Evolutionary conservation across 768 basidiomycete genomes (phyloP).

Genomic region (Ephemerocybe angulata): DNA sequence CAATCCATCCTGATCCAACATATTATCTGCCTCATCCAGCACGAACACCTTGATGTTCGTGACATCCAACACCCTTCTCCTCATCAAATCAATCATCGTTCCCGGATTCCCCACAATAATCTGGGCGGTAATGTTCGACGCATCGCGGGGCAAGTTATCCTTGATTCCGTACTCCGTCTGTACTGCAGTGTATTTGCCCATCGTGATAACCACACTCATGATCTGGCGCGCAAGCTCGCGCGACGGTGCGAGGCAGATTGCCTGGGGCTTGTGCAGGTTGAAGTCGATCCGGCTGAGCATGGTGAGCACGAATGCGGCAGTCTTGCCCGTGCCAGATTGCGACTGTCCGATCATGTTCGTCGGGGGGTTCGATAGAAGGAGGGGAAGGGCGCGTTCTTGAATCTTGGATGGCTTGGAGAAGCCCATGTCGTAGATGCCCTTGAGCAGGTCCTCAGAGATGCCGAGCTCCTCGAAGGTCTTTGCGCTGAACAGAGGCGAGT

Average conservation of each 20-base stretch:
- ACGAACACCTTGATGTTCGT: constrained; percentile 87
- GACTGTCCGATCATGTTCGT: constrained; percentile 99
- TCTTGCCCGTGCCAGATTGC: constrained; percentile 98
- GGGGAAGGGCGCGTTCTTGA: constrained; percentile 92
- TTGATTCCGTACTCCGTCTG: constrained; percentile 96
- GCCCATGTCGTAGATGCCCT: constrained; percentile 91
- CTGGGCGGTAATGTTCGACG: constrained; percentile 74
- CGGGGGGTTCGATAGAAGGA: constrained; percentile 89
- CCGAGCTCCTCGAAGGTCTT: constrained; percentile 96
- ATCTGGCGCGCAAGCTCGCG: constrained; percentile 97
- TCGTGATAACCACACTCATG: constrained; percentile 87
- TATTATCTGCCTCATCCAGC: constrained; percentile 97
- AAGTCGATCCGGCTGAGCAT: constrained; percentile 96
- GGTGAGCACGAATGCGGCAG: constrained; percentile 94
- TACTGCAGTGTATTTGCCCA: constrained; percentile 93
- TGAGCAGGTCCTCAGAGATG: constrained; percentile 85
- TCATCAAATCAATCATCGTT: constrained; percentile 86
- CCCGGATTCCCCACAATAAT: constrained; percentile 96
- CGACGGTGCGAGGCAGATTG: constrained; percentile 95
- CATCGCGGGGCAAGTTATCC: constrained; percentile 68
- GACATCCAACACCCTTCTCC: constrained; percentile 67
- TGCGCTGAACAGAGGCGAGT: constrained; percentile 91
- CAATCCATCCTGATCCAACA: constrained; percentile 91
- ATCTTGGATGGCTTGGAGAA: constrained; percentile 99
- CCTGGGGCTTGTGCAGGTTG: constrained; percentile 81